Percentiles rank a stretch among this genome's conserved stretches.
Evolutionary conservation across 495 filamentous ascomycete species (phyloP).

Genomic region (Echria macrotheca): DNA sequence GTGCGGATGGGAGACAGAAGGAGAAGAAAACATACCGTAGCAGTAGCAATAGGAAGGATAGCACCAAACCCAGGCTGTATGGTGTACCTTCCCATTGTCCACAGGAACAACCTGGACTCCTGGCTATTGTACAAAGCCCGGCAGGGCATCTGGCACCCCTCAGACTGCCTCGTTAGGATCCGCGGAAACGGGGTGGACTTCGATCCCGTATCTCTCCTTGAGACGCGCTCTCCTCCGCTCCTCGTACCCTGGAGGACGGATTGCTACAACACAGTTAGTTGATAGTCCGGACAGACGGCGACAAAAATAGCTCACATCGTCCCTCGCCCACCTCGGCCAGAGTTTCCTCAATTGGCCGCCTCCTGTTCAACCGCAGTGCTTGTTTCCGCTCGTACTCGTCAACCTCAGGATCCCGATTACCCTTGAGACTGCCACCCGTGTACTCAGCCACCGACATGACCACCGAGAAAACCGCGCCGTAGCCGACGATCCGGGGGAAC

Average conservation of each 20-base stretch:
- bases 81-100: conserved; percentile 28
- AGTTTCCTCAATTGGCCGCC: conserved; percentile 76
- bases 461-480: conserved; percentile 60
- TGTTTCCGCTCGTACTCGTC: conserved; percentile 83
- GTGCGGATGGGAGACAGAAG: conserved; percentile 11
- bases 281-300: not conserved
- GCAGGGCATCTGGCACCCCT: too few relatives aligned
- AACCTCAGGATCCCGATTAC: conserved; percentile 48
- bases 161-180: too few relatives aligned
- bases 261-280: conserved; percentile 52
- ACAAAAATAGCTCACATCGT: conserved; percentile 55
- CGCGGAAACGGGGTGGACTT: conserved; percentile 56
- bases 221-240: conserved; percentile 79
- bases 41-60: too few relatives aligned
- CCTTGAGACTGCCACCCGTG: conserved; percentile 65
- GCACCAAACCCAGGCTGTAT: conserved; percentile 6
- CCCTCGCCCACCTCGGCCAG: conserved; percentile 82
- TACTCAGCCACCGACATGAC: conserved; percentile 67
- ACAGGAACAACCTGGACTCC: conserved; percentile 8
- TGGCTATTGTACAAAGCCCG: conserved; percentile 23
- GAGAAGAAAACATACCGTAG: conserved; percentile 15
- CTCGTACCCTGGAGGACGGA: conserved; percentile 77
- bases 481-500: conserved; percentile 74
- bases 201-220: conserved; percentile 86
- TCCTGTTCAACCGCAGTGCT: conserved; percentile 63